Evolutionary conservation across 305 asterid genomes (phyloP).

Genomic region (Ajuga reptans): DNA sequence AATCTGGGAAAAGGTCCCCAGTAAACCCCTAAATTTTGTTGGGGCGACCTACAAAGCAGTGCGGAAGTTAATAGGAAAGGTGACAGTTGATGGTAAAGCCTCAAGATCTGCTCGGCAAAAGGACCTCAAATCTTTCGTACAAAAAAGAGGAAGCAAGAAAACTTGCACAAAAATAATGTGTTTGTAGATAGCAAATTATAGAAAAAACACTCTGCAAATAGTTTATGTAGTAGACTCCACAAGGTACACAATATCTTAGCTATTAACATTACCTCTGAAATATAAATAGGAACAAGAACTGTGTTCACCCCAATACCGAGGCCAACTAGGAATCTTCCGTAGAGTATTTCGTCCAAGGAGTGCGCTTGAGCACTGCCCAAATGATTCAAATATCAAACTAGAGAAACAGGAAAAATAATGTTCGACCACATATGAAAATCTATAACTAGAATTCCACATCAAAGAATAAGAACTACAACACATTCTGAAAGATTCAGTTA

Average conservation of each 20-base stretch:
- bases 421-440: background rate
- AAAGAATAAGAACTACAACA: background rate
- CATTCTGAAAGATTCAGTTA: background rate
- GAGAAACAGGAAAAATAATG: background rate
- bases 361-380: constrained; percentile 77
- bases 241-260: background rate
- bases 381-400: constrained; percentile 21
- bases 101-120: constrained; percentile 1
- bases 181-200: background rate
- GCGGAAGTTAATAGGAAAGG: constrained; percentile 14
- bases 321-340: constrained; percentile 81
- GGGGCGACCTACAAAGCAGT: constrained; percentile 62
- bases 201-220: background rate
- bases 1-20: constrained; percentile 73
- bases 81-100: constrained; percentile 12
- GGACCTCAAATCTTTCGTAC: background rate
- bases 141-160: background rate
- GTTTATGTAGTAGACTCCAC: background rate
- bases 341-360: constrained; percentile 67
- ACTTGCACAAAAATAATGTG: background rate
- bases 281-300: constrained; percentile 78
- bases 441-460: background rate
- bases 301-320: constrained; percentile 88
- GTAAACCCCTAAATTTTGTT: constrained; percentile 65
- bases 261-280: constrained; percentile 59